Base-by-base conservation (phyloP, 1,284 basidiomycete genomes). In the Irpex sp. region DNA sequence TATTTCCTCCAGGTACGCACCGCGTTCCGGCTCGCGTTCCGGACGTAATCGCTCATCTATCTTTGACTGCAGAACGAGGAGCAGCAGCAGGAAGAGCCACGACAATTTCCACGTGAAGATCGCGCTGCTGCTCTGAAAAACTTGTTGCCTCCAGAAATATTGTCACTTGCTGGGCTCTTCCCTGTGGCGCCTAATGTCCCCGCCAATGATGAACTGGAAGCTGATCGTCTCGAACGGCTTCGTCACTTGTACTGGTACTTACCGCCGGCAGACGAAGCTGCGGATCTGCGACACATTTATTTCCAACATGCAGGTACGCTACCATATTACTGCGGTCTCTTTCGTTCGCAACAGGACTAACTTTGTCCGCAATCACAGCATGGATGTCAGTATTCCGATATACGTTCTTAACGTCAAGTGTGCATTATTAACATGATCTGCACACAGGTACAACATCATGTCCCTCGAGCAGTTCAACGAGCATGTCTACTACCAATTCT, bases 381-480 rank as follows among this genome's bases (percentile, higher is more conserved):
- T 92, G 89, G 90, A 91, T 92, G 90, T 91, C 71, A 67, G 79
- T 66, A 59, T 26, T 57, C 61, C 57, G 59, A 19, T 13, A n/a
- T 9, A 37, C 21, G 5, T 54, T 62, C 38, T 57, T 55, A 26
- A 26, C 8, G 19, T 9, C 31, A 34, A 11, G 21, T 3, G 21
- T 2, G 21, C 21, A 26, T 26, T 26, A 26, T n/a, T 55, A 51
- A 26, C 40, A 13, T 17, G 17, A 38, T 58, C 17, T 19, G 3
- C 54, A 40, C 47, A 37, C 69, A 92, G 90, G 88, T 92, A 92
- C 73, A 86, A 90, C 70, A 88, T 89, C 47, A 82, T 92, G 58
- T 83, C 81, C 31, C 74, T 82, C 58, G 81, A 85, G n/a, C 80
- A 85, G 59, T 89, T 92, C 74, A 84, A 90, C 68, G 81, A 80